Conservation (phyloP, 2,329 filamentous ascomycete genomes). For the Penicillium decumbens region DNA sequence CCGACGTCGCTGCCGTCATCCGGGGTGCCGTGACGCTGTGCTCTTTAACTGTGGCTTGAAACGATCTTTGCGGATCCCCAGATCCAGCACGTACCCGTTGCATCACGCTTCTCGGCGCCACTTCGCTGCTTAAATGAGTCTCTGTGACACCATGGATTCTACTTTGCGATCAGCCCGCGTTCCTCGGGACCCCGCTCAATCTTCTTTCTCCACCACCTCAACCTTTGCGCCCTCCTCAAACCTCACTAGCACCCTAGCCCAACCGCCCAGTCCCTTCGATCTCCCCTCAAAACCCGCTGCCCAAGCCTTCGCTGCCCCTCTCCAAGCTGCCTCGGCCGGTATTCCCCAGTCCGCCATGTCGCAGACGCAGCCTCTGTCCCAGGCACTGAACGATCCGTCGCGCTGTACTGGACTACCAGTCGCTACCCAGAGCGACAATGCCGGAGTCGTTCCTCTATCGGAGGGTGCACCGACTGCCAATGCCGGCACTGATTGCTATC, state of each 20-base stretch:
- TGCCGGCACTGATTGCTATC: conserved; percentile 17
- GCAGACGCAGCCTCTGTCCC: conserved; percentile 15
- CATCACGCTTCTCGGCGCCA: not conserved
- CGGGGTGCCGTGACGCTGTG: conserved; percentile 9
- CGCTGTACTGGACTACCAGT: conserved; percentile 6
- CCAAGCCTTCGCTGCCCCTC: conserved; percentile 15
- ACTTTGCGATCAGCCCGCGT: conserved; percentile 14
- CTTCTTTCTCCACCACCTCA: conserved; percentile 13
- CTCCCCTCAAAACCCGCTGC: conserved; percentile 10
- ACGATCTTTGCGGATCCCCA: conserved; percentile 1
- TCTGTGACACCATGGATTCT: conserved; percentile 16
- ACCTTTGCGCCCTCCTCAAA: conserved; percentile 9
- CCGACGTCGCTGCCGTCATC: conserved; percentile 10
- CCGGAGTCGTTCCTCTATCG: conserved; percentile 8
- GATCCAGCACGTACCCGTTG: not conserved
- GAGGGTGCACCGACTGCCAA: conserved; percentile 10
- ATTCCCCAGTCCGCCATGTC: conserved; percentile 14
- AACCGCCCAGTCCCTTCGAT: conserved; percentile 12
- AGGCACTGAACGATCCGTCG: conserved; percentile 9
- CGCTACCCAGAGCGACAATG: conserved; percentile 10
- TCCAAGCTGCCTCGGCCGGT: conserved; percentile 12
- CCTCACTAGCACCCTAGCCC: conserved; percentile 6
- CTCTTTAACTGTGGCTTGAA: conserved; percentile 5
- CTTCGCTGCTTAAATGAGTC: not conserved
- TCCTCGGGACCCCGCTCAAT: conserved; percentile 11